phyloP scores from a whole-genome alignment of 1,139 yeast species.

The Suhomyces terraborum region DNA sequence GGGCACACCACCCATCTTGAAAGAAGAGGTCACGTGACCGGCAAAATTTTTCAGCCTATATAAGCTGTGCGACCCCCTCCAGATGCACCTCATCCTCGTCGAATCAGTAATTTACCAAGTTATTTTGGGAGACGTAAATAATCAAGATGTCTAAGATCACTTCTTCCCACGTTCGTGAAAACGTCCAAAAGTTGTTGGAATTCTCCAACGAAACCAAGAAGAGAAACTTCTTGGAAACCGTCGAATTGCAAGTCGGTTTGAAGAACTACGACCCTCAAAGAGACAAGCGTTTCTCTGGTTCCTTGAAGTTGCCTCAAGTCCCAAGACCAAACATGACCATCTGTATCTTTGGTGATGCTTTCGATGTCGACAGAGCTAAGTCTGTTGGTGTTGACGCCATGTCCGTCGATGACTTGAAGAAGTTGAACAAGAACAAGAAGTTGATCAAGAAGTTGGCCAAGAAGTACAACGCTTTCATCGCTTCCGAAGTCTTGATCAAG shows the following conservation, averaged over 20 bases:
- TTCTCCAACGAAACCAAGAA: constrained; percentile 95
- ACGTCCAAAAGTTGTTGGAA: constrained; percentile 90
- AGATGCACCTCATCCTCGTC: constrained; percentile 43
- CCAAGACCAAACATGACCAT: constrained; percentile 99
- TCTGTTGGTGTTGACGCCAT: constrained; percentile 99
- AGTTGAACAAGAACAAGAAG: constrained; percentile 99
- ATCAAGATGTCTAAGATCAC: constrained; percentile 88
- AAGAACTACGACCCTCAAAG: constrained; percentile 99
- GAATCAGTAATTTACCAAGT: constrained; percentile 53
- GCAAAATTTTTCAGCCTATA: constrained; percentile 9
- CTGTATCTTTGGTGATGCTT: constrained; percentile 99
- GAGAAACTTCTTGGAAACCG: constrained; percentile 99
- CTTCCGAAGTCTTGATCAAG: constrained; percentile 98
- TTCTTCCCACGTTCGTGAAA: constrained; percentile 91
- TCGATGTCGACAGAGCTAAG: constrained; percentile 99
- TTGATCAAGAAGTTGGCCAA: constrained; percentile 99
- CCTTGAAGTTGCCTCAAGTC: constrained; percentile 96
- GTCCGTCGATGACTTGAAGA: constrained; percentile 99
- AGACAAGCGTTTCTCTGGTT: constrained; percentile 99
- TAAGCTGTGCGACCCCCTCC: constrained; percentile 3
- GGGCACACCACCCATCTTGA: neutral
- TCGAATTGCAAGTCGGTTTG: constrained; percentile 99
- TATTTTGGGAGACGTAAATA: constrained; percentile 68
- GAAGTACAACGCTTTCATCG: constrained; percentile 99
- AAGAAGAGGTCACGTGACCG: too few species aligned